A percentile compares a stretch with the other conserved stretches of the same genome.
phyloP scores from a whole-genome alignment of 1,139 yeast genomes.

The Lodderomyces elongisporus region DNA sequence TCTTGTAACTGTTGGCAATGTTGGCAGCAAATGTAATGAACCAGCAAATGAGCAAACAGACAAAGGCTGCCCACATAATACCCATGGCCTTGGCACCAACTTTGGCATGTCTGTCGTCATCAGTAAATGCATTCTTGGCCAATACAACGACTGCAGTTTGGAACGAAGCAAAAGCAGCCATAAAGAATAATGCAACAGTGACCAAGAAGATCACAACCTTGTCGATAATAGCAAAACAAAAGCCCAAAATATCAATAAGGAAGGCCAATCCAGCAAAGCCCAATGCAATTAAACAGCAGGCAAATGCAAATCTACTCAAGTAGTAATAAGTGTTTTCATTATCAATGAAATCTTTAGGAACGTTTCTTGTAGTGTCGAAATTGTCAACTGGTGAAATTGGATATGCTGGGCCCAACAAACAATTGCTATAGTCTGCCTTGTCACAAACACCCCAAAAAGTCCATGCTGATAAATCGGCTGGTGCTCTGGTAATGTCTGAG shows the following conservation, averaged over 20 bases:
- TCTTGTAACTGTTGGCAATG: conserved; percentile 43
- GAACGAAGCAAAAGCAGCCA: conserved; percentile 56
- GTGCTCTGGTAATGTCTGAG: conserved; percentile 49
- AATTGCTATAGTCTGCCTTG: conserved; percentile 37
- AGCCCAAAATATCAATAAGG: conserved; percentile 37
- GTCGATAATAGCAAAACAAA: conserved; percentile 45
- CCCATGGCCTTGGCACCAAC: conserved; percentile 59
- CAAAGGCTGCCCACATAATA: conserved; percentile 67
- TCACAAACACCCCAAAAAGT: conserved; percentile 80
- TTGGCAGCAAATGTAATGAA: conserved; percentile 52
- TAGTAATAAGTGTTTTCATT: conserved; percentile 61
- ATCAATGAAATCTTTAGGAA: conserved; percentile 52
- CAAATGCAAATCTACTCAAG: conserved; percentile 66
- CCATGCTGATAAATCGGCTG: conserved; percentile 54
- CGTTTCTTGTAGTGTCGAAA: conserved; percentile 45
- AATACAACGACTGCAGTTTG: conserved; percentile 65
- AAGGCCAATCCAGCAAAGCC: conserved; percentile 47
- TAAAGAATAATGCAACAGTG: conserved; percentile 48
- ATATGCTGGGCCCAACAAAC: conserved; percentile 48
- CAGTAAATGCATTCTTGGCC: conserved; percentile 60
- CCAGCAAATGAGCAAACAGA: conserved; percentile 46
- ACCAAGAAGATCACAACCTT: conserved; percentile 52
- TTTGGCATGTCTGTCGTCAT: conserved; percentile 36
- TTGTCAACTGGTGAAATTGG: conserved; percentile 73
- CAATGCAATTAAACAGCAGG: conserved; percentile 57